Percentiles rank a stretch among this genome's conserved stretches.
These are phyloP conservation scores for Plasmodium gonderi DNA, from an alignment of 169 alveolate genomes.

Conservation along the genomic window DNA sequence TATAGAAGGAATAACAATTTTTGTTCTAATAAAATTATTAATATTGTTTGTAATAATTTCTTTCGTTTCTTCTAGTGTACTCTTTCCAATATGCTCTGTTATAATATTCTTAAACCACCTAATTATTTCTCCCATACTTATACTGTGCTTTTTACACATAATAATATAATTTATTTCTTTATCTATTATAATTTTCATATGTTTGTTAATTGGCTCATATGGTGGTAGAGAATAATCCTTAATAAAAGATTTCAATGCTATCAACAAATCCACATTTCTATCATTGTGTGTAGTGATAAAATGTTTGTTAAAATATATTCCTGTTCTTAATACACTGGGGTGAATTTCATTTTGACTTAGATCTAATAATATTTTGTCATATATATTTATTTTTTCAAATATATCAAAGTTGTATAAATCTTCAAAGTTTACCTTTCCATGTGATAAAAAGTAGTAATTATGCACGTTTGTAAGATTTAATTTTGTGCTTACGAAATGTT, in stretches of 20 bases:
- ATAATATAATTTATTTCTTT: conserved; percentile 79
- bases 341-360: conserved; percentile 78
- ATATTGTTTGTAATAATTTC: conserved; percentile 60
- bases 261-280: conserved; percentile 77
- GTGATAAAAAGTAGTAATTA: conserved; percentile 41
- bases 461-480: conserved; percentile 27
- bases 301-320: conserved; percentile 78
- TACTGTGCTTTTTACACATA: conserved; percentile 79
- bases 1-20: conserved; percentile 66
- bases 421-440: conserved; percentile 4
- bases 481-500: conserved; percentile 19
- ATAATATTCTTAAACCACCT: conserved; percentile 80
- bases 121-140: conserved; percentile 82
- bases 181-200: conserved; percentile 77
- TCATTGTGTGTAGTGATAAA: conserved; percentile 74
- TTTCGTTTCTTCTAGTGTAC: conserved; percentile 46
- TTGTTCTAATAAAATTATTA: conserved; percentile 71
- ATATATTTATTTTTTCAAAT: conserved; percentile 63
- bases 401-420: conserved; percentile 56
- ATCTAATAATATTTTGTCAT: conserved; percentile 64
- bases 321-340: conserved; percentile 80
- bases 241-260: conserved; percentile 78
- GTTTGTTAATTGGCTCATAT: conserved; percentile 78
- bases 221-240: conserved; percentile 81
- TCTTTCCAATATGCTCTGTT: conserved; percentile 61